These are phyloP conservation scores for Paecilomyces fulvus DNA, from an alignment of 2,329 filamentous ascomycete species.

Conservation along the genomic window DNA sequence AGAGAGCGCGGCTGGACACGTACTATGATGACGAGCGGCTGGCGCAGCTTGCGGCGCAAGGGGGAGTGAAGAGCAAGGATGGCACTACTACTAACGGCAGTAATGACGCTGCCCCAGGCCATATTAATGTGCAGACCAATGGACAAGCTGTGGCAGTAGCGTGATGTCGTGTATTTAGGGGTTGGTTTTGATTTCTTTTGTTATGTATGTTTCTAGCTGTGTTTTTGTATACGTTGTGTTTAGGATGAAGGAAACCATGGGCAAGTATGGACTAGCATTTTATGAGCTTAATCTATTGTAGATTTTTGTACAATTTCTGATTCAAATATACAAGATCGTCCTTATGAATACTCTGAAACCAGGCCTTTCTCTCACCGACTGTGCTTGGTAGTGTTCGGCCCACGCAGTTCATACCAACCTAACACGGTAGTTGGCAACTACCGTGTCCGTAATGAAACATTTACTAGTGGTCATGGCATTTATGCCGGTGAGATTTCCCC, in stretches of 20 bases:
- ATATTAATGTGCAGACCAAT: neutral
- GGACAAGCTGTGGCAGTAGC: neutral
- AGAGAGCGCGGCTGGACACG: slow-evolving; percentile 9
- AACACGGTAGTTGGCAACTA: too few species aligned
- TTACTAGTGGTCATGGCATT: neutral
- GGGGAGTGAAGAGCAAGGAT: slow-evolving; percentile 2
- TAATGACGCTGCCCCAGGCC: neutral
- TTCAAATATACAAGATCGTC: neutral
- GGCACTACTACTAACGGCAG: too few species aligned
- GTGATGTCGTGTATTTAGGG: neutral
- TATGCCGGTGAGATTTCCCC: neutral
- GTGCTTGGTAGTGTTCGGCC: neutral
- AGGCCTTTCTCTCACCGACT: neutral
- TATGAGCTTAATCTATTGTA: neutral
- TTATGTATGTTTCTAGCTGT: neutral
- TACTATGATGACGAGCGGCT: slow-evolving; percentile 16
- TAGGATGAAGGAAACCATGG: too few species aligned
- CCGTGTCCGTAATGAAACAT: neutral
- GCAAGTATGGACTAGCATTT: too few species aligned
- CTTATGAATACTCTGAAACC: neutral
- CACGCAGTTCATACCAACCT: neutral
- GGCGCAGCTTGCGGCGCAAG: slow-evolving; percentile 3
- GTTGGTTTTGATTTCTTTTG: neutral
- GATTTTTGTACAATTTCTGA: neutral
- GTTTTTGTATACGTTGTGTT: neutral